Conservation (phyloP, 2,329 filamentous ascomycete genomes). For the Colletotrichum destructivum region DNA sequence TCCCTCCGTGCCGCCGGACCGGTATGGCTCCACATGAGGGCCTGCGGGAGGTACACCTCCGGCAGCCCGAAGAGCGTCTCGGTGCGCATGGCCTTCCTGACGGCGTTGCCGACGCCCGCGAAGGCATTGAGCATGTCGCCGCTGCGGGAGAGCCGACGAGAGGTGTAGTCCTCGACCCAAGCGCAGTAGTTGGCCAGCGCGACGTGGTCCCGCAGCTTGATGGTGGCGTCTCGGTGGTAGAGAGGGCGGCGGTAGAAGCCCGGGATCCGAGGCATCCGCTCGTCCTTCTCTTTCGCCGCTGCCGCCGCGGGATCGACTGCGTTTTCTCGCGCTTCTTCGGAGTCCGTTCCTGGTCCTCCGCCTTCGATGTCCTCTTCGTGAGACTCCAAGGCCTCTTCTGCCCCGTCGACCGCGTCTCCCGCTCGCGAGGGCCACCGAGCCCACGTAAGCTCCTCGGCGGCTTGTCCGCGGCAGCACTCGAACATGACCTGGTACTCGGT, state of each 20-base stretch:
- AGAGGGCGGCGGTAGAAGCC: slow-evolving; percentile 25
- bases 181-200: slow-evolving; percentile 56
- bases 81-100: slow-evolving; percentile 13
- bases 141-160: slow-evolving; percentile 44
- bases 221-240: background rate
- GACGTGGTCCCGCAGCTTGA: slow-evolving; percentile 12
- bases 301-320: background rate
- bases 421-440: background rate
- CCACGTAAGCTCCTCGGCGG: slow-evolving; percentile 32
- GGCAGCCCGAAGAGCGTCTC: slow-evolving; percentile 13
- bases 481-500: slow-evolving; percentile 39
- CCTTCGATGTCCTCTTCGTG: background rate
- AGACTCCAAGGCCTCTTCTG: background rate
- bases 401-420: background rate
- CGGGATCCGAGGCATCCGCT: background rate
- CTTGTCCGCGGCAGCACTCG: slow-evolving; percentile 32
- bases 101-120: slow-evolving; percentile 28
- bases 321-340: background rate
- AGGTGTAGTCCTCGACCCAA: slow-evolving; percentile 57
- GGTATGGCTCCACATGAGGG: slow-evolving; percentile 31
- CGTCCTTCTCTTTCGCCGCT: background rate
- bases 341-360: background rate
- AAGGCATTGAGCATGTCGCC: slow-evolving; percentile 39
- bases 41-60: slow-evolving; percentile 15
- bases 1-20: background rate